These are phyloP conservation scores for Grammothele lineata DNA, from an alignment of 768 basidiomycete species.

Conservation along the genomic window DNA sequence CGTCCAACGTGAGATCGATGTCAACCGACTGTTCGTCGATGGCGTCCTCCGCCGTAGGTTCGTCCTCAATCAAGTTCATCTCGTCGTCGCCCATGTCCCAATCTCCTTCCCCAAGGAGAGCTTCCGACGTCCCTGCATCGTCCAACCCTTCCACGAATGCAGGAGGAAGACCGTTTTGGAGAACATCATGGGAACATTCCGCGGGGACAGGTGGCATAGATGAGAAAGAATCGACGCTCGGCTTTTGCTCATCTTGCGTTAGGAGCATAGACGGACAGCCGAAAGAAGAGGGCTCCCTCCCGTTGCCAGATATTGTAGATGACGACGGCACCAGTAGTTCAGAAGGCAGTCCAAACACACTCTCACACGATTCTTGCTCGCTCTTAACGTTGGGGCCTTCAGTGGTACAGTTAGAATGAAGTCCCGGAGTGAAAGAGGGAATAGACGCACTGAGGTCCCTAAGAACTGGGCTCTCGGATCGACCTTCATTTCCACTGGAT, in stretches of 20 bases:
- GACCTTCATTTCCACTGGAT: not conserved
- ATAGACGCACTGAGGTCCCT: slow-evolving; percentile 7
- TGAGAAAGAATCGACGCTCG: not conserved
- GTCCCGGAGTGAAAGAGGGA: not conserved
- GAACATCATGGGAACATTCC: not conserved
- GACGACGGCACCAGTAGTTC: not conserved
- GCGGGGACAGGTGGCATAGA: not conserved
- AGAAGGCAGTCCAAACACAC: not conserved
- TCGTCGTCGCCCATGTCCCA: slow-evolving; percentile 81
- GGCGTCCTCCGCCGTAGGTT: slow-evolving; percentile 16
- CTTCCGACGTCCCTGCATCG: not conserved
- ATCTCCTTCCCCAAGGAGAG: slow-evolving; percentile 37
- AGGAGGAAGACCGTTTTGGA: too few relatives aligned
- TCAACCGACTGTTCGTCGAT: slow-evolving; percentile 27
- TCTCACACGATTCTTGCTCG: not conserved
- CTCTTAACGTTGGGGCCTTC: slow-evolving; percentile 6
- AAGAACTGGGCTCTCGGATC: not conserved
- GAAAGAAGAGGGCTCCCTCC: too few relatives aligned
- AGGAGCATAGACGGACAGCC: too few relatives aligned
- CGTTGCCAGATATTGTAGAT: not conserved
- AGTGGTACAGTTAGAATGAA: not conserved
- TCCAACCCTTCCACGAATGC: too few relatives aligned
- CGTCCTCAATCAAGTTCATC: slow-evolving; percentile 32
- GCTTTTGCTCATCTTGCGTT: too few relatives aligned
- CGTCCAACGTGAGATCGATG: slow-evolving; percentile 23